Evolutionary conservation across 305 asterid species (phyloP), one percentile per base, ranked within the genome.

Genomic region (Petunia hybrid): DNA sequence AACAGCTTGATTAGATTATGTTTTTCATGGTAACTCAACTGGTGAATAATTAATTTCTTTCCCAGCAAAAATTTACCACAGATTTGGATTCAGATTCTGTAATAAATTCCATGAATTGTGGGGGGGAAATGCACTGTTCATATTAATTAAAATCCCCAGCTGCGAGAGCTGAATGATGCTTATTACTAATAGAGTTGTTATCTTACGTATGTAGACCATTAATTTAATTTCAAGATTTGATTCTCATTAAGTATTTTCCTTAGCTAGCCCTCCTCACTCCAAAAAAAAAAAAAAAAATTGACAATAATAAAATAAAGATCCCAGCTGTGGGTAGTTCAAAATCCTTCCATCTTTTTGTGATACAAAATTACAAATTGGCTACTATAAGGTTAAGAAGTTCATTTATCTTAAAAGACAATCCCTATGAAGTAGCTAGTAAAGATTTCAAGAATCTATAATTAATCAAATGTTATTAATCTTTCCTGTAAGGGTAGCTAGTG

Each of bases 1-100:
- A 83, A 82, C 89, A 85, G 86, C 85, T 82, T 80, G 77, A 85
- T 83, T 79, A 76, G 83, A 83, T 84, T 78, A 82, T 83, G 65
- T 5, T n/a, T 68, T 9, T 8, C 56, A 9, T 51, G 56, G 55
- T 12, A 46, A 46, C 55, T 12, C 12, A 8, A 46, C 55, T 2
- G 2, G 31, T 22, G 31, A 48, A 10, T 64, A 64, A 12, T 64
- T 64, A 36, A 42, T 42, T 68, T 68, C 40, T 68, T 68, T 68
- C 4, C 39, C 8, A 42, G 56, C 22, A 42, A 42, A 22, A 67
- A 42, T 68, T 68, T 68, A 16, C 13, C 39, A 12, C 40, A 35
- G 5, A 48, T 16, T 43, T 68, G 40, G 55, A 22, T 16, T 42
- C 56, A 42, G 40, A 68, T 68, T 68, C 3, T 42, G n/a, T 42